phyloP scores from a whole-genome alignment of 2,329 filamentous ascomycete species.

The Colletotrichum endophyticum region DNA sequence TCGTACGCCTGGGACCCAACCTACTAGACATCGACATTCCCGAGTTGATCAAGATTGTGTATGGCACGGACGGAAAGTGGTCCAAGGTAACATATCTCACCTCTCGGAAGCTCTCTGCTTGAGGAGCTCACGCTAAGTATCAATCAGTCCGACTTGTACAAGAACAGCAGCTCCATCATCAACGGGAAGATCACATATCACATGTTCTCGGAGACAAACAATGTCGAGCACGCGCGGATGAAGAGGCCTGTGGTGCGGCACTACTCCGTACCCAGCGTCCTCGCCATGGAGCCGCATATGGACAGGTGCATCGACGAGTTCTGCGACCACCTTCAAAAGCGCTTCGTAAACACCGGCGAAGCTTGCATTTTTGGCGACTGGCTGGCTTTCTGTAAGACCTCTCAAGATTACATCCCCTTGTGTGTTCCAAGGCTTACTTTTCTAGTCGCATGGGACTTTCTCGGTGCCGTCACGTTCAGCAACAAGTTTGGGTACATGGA shows the following conservation, averaged over 20 bases:
- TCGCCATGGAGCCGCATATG: conserved; percentile 34
- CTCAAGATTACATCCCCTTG: neutral
- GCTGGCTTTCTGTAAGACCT: conserved; percentile 26
- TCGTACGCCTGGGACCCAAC: conserved; percentile 34
- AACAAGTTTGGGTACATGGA: conserved; percentile 46
- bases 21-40: conserved; percentile 29
- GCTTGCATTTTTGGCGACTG: conserved; percentile 26
- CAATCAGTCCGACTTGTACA: conserved; percentile 40
- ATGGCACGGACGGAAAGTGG: conserved; percentile 29
- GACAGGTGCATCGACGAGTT: conserved; percentile 35
- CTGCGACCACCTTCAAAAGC: conserved; percentile 28
- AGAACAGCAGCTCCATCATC: conserved; percentile 35
- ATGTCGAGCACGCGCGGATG: conserved; percentile 33
- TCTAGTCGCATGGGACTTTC: conserved; percentile 42
- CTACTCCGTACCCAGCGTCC: conserved; percentile 33
- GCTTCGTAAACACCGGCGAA: conserved; percentile 29
- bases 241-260: conserved; percentile 42
- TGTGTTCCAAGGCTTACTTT: neutral
- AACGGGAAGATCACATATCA: conserved; percentile 40
- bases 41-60: conserved; percentile 30
- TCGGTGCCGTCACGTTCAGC: conserved; percentile 44
- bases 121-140: neutral
- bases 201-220: conserved; percentile 40
- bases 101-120: neutral
- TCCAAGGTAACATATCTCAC: conserved; percentile 16